Base-by-base conservation (phyloP, 2,329 filamentous ascomycete species). In the Arthrobotrys pseudoclavata region DNA sequence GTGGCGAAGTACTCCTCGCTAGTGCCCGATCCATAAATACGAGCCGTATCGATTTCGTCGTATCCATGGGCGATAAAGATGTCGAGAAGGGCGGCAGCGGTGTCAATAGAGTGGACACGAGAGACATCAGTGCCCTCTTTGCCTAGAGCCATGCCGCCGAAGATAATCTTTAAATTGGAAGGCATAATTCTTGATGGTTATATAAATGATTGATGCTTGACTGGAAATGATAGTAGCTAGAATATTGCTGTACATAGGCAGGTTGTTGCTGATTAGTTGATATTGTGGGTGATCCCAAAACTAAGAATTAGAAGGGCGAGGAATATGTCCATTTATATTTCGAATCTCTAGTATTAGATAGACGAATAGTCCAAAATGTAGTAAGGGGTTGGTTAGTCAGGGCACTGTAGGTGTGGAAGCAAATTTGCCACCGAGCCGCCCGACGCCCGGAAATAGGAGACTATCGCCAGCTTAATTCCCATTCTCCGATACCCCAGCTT, bases 61-160 rank as follows among this genome's bases (percentile, higher is more conserved):
- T 76, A 62, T 20, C 72, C 72, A 5, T 55, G 48, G 42, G 68
- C 55, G 12, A 62, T 60, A 37, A 68, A 78, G 34, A 37, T 20
- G 47, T 72, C 68, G 26, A 78, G 53, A 13, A 78, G 70, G 24
- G 52, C 37, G 10, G 15, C 29, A 22, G 18, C 26, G 18, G 61
- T 60, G 4, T 63, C 53, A 24, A 69, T 7, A 5, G 67, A 62
- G 26, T 61, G 37, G 26, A 78, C 45, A 20, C 75, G 75, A 26
- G 75, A n/a, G 26, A 47, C 62, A 29, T 52, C 60, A 2, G 37
- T 52, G 13, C 68, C 75, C 6, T 60, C 42, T 24, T 64, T 45
- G 29, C 75, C 75, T 9, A 78, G 50, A 6, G 60, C 20, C 75
- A 78, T 78, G 52, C 60, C 63, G 24, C 75, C 75, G 62, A 78